Conservation (phyloP, 2,329 filamentous ascomycete species). For the Onygena corvina region DNA sequence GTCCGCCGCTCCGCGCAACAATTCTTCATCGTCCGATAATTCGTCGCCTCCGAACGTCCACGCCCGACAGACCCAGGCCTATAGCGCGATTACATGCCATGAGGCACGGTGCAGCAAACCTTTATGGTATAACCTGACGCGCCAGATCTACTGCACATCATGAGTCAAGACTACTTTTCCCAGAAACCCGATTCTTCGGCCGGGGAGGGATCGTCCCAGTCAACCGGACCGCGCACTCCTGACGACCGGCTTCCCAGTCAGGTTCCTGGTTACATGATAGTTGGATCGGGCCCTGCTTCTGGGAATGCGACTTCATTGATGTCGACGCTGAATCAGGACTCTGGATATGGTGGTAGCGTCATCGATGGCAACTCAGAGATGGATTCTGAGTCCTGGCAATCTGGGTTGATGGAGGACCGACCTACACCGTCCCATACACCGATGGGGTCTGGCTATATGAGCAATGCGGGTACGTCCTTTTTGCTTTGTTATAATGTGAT, state of each 20-base stretch:
- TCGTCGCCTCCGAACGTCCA: background rate
- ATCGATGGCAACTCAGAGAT: constrained; percentile 27
- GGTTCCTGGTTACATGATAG: constrained; percentile 67
- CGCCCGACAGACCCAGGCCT: background rate
- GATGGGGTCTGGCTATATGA: constrained; percentile 37
- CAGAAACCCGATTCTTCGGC: constrained; percentile 25
- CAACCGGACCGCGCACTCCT: constrained; percentile 20
- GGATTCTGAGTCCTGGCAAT: constrained; percentile 39
- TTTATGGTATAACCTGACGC: background rate
- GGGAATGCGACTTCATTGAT: constrained; percentile 71
- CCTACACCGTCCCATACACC: constrained; percentile 47
- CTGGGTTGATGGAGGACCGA: constrained; percentile 45
- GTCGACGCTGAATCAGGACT: constrained; percentile 72
- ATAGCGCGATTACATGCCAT: background rate
- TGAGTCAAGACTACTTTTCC: constrained; percentile 35
- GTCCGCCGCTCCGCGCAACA: background rate
- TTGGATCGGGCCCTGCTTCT: constrained; percentile 69
- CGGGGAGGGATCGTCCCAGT: constrained; percentile 28
- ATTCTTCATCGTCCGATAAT: background rate
- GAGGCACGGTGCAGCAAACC: background rate
- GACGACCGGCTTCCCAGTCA: constrained; percentile 5
- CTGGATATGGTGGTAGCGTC: constrained; percentile 78
- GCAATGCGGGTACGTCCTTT: constrained; percentile 28
- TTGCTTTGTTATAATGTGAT: background rate
- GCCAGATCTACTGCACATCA: constrained; percentile 13